phyloP scores from a whole-genome alignment of 257 asterid genomes.

The Galeopsis tetrahit region DNA sequence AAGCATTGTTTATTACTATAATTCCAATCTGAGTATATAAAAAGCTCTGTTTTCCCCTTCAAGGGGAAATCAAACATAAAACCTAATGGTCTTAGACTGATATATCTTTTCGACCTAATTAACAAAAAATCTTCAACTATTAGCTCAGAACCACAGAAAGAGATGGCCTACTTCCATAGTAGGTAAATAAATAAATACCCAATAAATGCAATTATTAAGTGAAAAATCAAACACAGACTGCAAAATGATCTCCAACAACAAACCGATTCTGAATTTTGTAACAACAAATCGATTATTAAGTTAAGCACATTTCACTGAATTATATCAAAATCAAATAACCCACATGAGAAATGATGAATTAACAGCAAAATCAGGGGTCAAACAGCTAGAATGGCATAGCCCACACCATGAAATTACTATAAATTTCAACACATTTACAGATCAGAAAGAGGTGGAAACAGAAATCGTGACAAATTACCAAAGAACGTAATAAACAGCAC shows the following conservation, averaged over 20 bases:
- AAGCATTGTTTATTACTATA: not conserved
- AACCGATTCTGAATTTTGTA: no score
- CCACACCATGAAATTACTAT: not conserved
- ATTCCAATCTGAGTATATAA: not conserved
- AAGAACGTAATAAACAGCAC: not conserved
- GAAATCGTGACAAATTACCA: not conserved
- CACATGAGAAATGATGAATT: not conserved
- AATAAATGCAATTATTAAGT: slow-evolving; percentile 8
- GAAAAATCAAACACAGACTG: not conserved
- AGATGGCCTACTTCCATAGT: slow-evolving; percentile 24
- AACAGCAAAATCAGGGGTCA: slow-evolving; percentile 18
- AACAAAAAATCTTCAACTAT: slow-evolving; percentile 10
- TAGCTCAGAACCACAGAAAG: slow-evolving; percentile 4
- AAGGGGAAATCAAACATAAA: slow-evolving; percentile 16
- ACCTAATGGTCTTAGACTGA: not conserved
- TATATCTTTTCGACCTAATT: not conserved
- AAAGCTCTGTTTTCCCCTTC: not conserved
- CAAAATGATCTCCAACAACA: no score
- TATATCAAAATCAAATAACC: slow-evolving; percentile 18
- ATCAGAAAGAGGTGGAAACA: slow-evolving; percentile 2
- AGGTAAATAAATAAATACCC: slow-evolving; percentile 27
- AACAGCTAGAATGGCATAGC: slow-evolving; percentile 14
- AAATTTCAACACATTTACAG: slow-evolving; percentile 13
- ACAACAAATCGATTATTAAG: no score
- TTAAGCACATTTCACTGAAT: not conserved